A percentile compares a stretch with the other conserved stretches of the same genome.
phyloP scores from a whole-genome alignment of 441 rosid species.

The Kokia cookei region DNA sequence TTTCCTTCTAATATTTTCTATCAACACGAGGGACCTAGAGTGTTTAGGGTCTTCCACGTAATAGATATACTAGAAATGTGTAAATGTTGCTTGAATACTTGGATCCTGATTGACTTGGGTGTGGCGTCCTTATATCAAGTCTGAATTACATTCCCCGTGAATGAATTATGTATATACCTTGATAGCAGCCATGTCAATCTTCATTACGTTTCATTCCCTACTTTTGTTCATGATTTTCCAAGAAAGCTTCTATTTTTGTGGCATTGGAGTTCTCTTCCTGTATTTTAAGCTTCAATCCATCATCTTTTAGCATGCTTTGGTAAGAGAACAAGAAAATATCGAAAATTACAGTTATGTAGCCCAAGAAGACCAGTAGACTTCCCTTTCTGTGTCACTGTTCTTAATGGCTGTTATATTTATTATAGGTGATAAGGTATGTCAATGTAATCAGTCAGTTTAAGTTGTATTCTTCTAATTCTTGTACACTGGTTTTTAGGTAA shows the following conservation, averaged over 20 bases:
- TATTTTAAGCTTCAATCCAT: neutral
- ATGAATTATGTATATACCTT: neutral
- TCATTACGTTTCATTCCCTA: neutral
- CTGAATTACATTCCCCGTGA: neutral
- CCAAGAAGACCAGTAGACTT: neutral
- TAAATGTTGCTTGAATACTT: neutral
- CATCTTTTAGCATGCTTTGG: neutral
- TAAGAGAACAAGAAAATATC: neutral
- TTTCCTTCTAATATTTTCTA: neutral
- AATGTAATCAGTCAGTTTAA: neutral
- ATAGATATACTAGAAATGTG: neutral
- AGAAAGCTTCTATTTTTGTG: neutral
- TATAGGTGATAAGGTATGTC: too few species aligned
- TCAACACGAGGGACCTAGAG: neutral
- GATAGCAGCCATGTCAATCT: neutral
- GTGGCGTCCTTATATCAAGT: neutral
- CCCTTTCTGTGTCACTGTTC: neutral
- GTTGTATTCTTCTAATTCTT: constrained; percentile 9
- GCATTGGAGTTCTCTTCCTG: neutral
- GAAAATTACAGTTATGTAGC: neutral
- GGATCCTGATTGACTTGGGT: neutral
- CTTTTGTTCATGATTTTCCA: too few species aligned
- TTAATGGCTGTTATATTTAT: neutral
- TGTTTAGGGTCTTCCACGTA: neutral
- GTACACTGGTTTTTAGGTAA: constrained; percentile 24